Conservation (phyloP, 1,139 yeast genomes). For the Zygoascus meyerae region DNA sequence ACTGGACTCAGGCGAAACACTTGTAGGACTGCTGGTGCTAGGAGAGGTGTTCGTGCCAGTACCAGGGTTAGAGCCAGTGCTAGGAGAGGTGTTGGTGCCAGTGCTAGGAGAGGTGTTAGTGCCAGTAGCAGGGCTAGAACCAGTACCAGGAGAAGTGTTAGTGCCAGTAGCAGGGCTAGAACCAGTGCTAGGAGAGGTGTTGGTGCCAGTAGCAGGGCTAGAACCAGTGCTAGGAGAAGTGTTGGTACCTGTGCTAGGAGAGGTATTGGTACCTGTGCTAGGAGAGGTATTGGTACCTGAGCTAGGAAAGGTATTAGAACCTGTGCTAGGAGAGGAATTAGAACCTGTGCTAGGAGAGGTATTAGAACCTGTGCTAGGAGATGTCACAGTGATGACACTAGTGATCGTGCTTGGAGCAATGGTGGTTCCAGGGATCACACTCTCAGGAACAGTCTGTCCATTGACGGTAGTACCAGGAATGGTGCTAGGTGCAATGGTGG, state of each 20-base stretch:
- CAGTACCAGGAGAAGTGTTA: conserved; percentile 10
- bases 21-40: neutral
- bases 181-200: conserved; percentile 13
- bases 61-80: conserved; percentile 15
- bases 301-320: conserved; percentile 18
- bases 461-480: conserved; percentile 20
- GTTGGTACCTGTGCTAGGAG: neutral
- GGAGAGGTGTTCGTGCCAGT: conserved; percentile 5
- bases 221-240: too few species aligned
- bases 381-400: conserved; percentile 16
- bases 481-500: conserved; percentile 11
- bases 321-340: too few species aligned
- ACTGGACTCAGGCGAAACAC: too few species aligned
- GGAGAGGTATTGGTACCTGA: conserved; percentile 1
- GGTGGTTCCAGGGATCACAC: conserved; percentile 18
- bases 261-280: conserved; percentile 4
- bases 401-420: conserved; percentile 17
- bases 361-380: too few species aligned
- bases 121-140: conserved; percentile 13
- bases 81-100: conserved; percentile 11
- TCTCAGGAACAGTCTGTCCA: conserved; percentile 19
- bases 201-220: conserved; percentile 20
- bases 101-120: conserved; percentile 19
- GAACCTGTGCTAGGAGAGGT: too few species aligned
- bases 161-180: conserved; percentile 2